Evolutionary conservation across 306 rosid genomes (phyloP), one percentile per base, ranked within the genome.

Genomic region (Citrullus amarus): DNA sequence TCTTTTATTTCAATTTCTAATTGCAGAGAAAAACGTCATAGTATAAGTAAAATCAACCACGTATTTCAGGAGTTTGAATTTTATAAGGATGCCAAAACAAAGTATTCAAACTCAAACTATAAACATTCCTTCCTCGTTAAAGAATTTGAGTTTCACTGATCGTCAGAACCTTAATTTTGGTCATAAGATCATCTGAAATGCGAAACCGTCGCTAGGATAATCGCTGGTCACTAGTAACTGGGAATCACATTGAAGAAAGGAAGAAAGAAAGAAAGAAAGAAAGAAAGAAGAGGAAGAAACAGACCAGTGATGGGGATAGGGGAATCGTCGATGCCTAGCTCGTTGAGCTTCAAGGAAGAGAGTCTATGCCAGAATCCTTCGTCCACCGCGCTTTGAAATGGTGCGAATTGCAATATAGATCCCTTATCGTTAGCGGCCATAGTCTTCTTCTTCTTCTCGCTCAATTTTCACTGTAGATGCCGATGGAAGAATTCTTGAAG

Each of bases 311-410:
- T 85, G 48, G 88, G 87, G 80, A 95, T 76, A 2, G 98, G 98
- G 48, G 96, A 95, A 81, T 92, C 98, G 62, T 95, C 96, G 88
- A 95, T 89, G 91, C 98, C 98, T 53, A 95, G 91, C 85, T 92
- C 86, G 86, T 95, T 92, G 85, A 95, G 97, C 89, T 95, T 95
- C 85, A 95, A 75, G 61, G 98, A 90, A 82, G 91, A 94, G 57
- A 95, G 82, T 75, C 88, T 81, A 84, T 95, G 98, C 97, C 97
- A 95, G 88, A 95, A 95, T 30, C 98, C 96, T 86, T 95, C 98
- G 78, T 95, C 98, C 10, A 91, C 93, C 0, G 88, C 82, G 86
- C 98, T 95, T 86, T 95, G 90, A 81, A 95, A 86, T 79, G 92
- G 93, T 6, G 96, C 90, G 86, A 92, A 95, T 83, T 91, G 90